A percentile compares a stretch with the other conserved stretches of the same genome.
These are phyloP conservation scores for Vanderwaltozyma verrucispora DNA, from an alignment of 805 yeast genomes.

Conservation along the genomic window DNA sequence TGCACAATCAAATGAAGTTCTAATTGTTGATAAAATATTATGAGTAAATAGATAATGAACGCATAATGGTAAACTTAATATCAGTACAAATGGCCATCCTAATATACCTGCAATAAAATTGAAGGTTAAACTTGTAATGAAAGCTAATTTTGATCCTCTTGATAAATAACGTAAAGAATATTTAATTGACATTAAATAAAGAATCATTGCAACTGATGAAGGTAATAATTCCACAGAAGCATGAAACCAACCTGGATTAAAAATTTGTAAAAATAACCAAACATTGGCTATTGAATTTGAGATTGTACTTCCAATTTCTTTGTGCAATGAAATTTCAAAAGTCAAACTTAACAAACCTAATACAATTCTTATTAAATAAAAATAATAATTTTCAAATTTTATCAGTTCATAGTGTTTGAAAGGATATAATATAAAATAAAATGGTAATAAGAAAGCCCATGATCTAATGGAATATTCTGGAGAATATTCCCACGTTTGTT, in stretches of 20 bases:
- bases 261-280: constrained; percentile 51
- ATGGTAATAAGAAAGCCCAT: constrained; percentile 60
- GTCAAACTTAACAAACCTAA: constrained; percentile 20
- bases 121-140: constrained; percentile 20
- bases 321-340: constrained; percentile 36
- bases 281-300: constrained; percentile 36
- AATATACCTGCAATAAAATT: constrained; percentile 54
- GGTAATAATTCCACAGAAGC: constrained; percentile 83
- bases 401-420: constrained; percentile 9
- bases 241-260: constrained; percentile 79
- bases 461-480: constrained; percentile 83
- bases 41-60: constrained; percentile 27
- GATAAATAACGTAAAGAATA: constrained; percentile 22
- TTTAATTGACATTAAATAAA: constrained; percentile 26
- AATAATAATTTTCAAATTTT: constrained; percentile 25
- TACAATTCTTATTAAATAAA: constrained; percentile 17
- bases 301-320: constrained; percentile 16
- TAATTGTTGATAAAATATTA: constrained; percentile 17
- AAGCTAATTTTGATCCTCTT: constrained; percentile 12
- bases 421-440: constrained; percentile 20
- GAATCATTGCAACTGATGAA: constrained; percentile 61
- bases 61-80: constrained; percentile 51
- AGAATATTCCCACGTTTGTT: constrained; percentile 94
- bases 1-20: constrained; percentile 21
- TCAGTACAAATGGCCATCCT: constrained; percentile 88